Base-by-base conservation (phyloP, 1,284 basidiomycete genomes). In the Pyrrhoderma lamaoense region DNA sequence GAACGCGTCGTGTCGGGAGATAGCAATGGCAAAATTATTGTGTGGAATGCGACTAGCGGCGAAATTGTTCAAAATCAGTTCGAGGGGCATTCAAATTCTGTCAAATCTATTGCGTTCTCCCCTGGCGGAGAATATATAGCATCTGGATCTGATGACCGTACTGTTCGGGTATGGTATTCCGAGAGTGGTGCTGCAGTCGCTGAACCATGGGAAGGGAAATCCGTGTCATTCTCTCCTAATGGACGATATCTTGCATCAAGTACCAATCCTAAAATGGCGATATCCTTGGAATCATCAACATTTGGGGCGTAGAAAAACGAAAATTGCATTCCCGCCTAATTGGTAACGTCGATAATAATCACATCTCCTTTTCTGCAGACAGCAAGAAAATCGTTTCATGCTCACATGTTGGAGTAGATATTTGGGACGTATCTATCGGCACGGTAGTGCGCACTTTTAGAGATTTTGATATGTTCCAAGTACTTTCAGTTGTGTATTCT, bases 1-100 rank as follows among this genome's bases (percentile, higher is more conserved):
- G 47, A 21, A 31, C 18, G 21, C 3, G 39, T 52, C n/a, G 50
- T 40, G 16, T 52, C 50, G 13, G 50, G 45, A 1, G 27, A 22
- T 11, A 3, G 1, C 9, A 22, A 52, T 25, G 19, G 35, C 16
- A 38, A 8, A 13, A 14, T 52, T 5, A 39, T 14, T 1, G 21
- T 52, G 7, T 52, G 50, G 50, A 38, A 52, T 27, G 42, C 25
- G 8, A 9, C 14, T 9, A 48, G 27, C 21, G 50, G 45, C 9
- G 13, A 38, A n/a, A n/a, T n/a, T n/a, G n/a, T n/a, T n/a, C n/a
- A n/a, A n/a, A n/a, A n/a, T n/a, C n/a, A n/a, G n/a, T n/a, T n/a
- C n/a, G n/a, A n/a, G n/a, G n/a, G n/a, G n/a, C n/a, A n/a, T n/a
- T n/a, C n/a, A n/a, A n/a, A n/a, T n/a, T n/a, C n/a, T n/a, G 43